Percentiles rank a stretch among this genome's conserved stretches.
phyloP scores from a whole-genome alignment of 2,329 filamentous ascomycete species.

The Fusarium staphyleae region DNA sequence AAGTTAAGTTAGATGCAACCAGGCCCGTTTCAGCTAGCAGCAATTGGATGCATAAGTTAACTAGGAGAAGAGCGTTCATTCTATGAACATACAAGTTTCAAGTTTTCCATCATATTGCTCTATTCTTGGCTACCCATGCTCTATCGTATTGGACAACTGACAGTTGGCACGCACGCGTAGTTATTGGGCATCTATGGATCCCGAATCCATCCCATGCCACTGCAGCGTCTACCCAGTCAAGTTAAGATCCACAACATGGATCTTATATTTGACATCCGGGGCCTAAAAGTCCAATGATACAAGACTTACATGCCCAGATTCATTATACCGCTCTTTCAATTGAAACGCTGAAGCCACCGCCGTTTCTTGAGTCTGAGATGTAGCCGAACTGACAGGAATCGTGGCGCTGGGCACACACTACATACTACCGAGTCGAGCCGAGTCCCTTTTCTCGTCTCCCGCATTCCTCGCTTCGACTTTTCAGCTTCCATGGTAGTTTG shows the following conservation, averaged over 20 bases:
- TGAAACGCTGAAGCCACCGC: slow-evolving; percentile 17
- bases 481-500: slow-evolving; percentile 22
- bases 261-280: background rate
- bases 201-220: no score
- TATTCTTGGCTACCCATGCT: no score
- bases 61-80: background rate
- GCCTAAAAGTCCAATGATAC: background rate
- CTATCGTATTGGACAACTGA: background rate
- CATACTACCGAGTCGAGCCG: background rate
- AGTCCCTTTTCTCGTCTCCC: slow-evolving; percentile 19
- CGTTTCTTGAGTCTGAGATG: slow-evolving; percentile 12
- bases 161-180: no score
- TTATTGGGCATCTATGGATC: background rate
- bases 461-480: slow-evolving; percentile 16
- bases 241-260: slow-evolving; percentile 9
- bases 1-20: background rate
- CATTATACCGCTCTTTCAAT: slow-evolving; percentile 25
- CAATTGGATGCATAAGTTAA: slow-evolving; percentile 2
- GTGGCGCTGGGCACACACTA: slow-evolving; percentile 18
- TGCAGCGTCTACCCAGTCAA: no score
- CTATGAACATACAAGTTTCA: no score
- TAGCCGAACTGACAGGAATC: slow-evolving; percentile 15
- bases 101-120: no score
- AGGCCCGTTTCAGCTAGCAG: slow-evolving; percentile 19
- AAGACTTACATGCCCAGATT: background rate